Percentiles rank a stretch among this genome's conserved stretches.
Evolutionary conservation across 2,329 filamentous ascomycete species (phyloP).

Genomic region (Aspergillus clavatus): DNA sequence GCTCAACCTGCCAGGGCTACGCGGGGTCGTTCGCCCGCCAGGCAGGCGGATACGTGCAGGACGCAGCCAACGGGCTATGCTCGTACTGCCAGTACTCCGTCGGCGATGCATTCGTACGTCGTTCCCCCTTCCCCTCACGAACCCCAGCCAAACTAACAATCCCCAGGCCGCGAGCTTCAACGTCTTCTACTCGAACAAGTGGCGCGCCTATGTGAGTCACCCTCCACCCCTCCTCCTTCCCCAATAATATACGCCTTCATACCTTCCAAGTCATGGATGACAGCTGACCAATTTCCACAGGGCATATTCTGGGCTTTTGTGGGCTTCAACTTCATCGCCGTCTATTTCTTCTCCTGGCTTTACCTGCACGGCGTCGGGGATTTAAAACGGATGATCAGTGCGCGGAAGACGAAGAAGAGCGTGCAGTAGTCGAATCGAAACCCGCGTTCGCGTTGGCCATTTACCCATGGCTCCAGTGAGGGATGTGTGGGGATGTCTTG

Average conservation of each 20-base stretch:
- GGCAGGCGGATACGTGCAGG: constrained; percentile 58
- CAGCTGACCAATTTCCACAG: constrained; percentile 14
- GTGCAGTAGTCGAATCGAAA: too few relatives aligned
- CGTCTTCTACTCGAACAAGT: constrained; percentile 57
- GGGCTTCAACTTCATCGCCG: constrained; percentile 57
- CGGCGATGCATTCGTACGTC: constrained; percentile 56
- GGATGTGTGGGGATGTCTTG: not conserved
- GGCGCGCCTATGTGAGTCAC: constrained; percentile 55
- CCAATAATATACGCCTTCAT: too few relatives aligned
- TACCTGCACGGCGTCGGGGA: constrained; percentile 43
- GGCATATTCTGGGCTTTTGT: constrained; percentile 61
- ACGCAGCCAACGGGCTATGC: constrained; percentile 54
- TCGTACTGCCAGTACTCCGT: constrained; percentile 60
- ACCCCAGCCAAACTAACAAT: not conserved
- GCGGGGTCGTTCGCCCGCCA: constrained; percentile 49
- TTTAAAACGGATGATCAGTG: constrained; percentile 31
- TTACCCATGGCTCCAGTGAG: too few relatives aligned
- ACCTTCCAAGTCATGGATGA: not conserved
- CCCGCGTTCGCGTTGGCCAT: too few relatives aligned
- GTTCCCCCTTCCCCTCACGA: not conserved
- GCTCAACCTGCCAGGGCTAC: constrained; percentile 58
- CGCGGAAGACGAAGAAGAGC: constrained; percentile 23
- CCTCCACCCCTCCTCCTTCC: constrained; percentile 13
- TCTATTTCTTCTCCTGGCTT: constrained; percentile 52
- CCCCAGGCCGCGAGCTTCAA: constrained; percentile 48